Percentiles rank a stretch among this genome's conserved stretches.
Conservation (phyloP, 2,329 filamentous ascomycete species). For the Sporothrix schenckii region DNA sequence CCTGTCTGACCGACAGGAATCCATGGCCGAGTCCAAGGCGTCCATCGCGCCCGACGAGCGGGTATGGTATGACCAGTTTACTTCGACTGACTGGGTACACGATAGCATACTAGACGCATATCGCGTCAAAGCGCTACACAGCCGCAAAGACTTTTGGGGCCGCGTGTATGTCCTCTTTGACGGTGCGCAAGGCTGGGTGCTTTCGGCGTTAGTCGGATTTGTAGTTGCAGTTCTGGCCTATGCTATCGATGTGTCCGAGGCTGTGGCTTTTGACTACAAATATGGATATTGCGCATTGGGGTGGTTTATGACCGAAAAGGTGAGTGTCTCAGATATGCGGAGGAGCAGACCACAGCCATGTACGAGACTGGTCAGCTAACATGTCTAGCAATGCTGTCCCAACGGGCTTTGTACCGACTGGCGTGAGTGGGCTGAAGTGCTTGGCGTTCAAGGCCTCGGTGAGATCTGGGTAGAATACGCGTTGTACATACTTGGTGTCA, state of each 20-base stretch:
- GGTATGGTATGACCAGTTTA: conserved; percentile 98
- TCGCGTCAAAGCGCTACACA: conserved; percentile 79
- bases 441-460: conserved; percentile 51
- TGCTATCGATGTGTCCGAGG: conserved; percentile 83
- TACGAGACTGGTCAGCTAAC: background rate
- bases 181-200: conserved; percentile 88
- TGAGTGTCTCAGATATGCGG: background rate
- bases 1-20: conserved; percentile 60
- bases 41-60: conserved; percentile 75
- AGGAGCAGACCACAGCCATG: background rate
- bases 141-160: conserved; percentile 82
- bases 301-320: conserved; percentile 75
- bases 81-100: conserved; percentile 96
- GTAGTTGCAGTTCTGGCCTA: conserved; percentile 86
- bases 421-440: conserved; percentile 58
- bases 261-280: conserved; percentile 85
- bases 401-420: conserved; percentile 60
- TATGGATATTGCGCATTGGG: conserved; percentile 75
- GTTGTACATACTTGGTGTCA: conserved; percentile 72
- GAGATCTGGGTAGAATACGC: conserved; percentile 71
- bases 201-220: conserved; percentile 87
- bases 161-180: conserved; percentile 76
- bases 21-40: conserved; percentile 65
- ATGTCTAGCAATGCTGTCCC: conserved; percentile 53
- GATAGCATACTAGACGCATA: conserved; percentile 95